Conservation (phyloP, 441 rosid species). For the Viola pubescens region DNA sequence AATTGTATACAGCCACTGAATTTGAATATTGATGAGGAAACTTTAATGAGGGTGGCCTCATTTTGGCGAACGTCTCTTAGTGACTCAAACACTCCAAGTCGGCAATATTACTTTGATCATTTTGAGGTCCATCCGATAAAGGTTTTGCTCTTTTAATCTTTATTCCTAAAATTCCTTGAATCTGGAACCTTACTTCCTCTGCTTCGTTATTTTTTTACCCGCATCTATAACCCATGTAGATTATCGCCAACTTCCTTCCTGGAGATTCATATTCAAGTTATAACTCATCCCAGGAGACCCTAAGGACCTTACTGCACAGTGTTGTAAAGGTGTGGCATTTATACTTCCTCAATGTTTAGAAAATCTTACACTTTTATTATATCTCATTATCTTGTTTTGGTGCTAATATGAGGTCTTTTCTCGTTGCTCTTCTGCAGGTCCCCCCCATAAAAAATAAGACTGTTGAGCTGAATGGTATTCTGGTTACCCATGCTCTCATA, state of each 20-base stretch:
- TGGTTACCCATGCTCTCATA: slow-evolving; percentile 88
- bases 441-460: slow-evolving; percentile 76
- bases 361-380: slow-evolving; percentile 1
- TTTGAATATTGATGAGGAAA: slow-evolving; percentile 89
- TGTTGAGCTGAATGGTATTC: slow-evolving; percentile 92
- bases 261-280: slow-evolving; percentile 86
- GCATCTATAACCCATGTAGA: slow-evolving; percentile 32
- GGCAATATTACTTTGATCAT: slow-evolving; percentile 82
- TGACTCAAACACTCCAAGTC: slow-evolving; percentile 55
- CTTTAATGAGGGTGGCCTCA: slow-evolving; percentile 75
- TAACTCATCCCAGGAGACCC: slow-evolving; percentile 82
- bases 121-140: slow-evolving; percentile 95
- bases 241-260: slow-evolving; percentile 75
- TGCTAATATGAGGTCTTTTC: slow-evolving; percentile 3
- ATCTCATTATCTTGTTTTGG: slow-evolving; percentile 8
- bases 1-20: slow-evolving; percentile 59
- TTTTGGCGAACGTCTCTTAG: slow-evolving; percentile 90
- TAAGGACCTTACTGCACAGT: slow-evolving; percentile 86
- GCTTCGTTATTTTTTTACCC: slow-evolving; percentile 15
- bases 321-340: slow-evolving; percentile 67
- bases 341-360: slow-evolving; percentile 5
- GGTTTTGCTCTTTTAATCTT: slow-evolving; percentile 39
- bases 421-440: slow-evolving; percentile 45
- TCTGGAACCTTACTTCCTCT: slow-evolving; percentile 7
- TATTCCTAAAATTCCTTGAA: not conserved